Percentiles rank a stretch among this genome's conserved stretches.
These are phyloP conservation scores for Fusarium chaquense DNA, from an alignment of 2,329 filamentous ascomycete species.

Conservation along the genomic window DNA sequence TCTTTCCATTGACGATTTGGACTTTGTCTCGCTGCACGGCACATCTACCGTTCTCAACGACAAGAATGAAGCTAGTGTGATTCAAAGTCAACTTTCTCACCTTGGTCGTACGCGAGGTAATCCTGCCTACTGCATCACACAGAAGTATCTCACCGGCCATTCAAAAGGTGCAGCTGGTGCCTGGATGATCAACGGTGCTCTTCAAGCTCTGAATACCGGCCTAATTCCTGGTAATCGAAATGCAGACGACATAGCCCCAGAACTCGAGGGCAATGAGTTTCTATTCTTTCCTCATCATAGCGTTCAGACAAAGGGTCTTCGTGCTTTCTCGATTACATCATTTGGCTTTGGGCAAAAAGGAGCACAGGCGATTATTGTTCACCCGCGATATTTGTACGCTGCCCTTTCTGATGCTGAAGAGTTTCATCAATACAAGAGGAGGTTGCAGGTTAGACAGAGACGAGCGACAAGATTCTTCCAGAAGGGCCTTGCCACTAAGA, in stretches of 20 bases:
- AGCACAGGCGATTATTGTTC: neutral
- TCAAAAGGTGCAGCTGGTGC: neutral
- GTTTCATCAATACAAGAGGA: neutral
- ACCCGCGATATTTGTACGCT: neutral
- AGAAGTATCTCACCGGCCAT: constrained; percentile 3
- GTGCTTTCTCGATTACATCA: neutral
- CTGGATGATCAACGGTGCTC: neutral
- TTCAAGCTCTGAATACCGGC: neutral
- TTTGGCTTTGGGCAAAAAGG: constrained; percentile 2
- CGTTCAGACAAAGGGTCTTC: neutral
- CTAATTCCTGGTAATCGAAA: neutral
- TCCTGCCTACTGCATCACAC: neutral
- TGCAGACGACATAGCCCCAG: neutral
- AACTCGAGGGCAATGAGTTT: neutral
- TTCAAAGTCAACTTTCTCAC: neutral
- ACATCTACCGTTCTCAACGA: neutral
- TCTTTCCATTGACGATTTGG: neutral
- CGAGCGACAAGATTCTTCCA: neutral
- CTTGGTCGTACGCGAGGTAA: neutral
- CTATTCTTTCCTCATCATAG: neutral
- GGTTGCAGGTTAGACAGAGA: neutral
- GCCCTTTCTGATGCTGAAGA: neutral
- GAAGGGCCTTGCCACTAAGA: neutral
- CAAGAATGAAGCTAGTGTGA: neutral
- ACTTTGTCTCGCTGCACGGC: neutral